Conservation (phyloP, 2,329 filamentous ascomycete species). For the Thielaviopsis ethacetica region DNA sequence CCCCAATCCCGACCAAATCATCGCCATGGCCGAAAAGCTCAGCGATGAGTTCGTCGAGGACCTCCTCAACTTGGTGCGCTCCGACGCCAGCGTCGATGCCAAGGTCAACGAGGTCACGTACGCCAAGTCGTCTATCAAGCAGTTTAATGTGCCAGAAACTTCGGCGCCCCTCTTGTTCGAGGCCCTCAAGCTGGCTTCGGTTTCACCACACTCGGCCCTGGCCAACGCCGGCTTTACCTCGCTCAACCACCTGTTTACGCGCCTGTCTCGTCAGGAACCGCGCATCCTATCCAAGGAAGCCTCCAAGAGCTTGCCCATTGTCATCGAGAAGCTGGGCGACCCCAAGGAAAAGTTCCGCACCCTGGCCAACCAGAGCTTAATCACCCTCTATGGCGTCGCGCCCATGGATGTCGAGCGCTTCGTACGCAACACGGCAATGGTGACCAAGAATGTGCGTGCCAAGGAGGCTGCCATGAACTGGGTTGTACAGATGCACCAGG, state of each 20-base stretch:
- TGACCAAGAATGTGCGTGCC: constrained; percentile 63
- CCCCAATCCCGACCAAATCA: neutral
- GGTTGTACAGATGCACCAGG: constrained; percentile 72
- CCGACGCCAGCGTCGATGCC: constrained; percentile 40
- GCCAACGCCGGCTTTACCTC: constrained; percentile 75
- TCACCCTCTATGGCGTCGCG: constrained; percentile 57
- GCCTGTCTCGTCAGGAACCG: constrained; percentile 70
- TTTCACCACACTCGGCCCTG: constrained; percentile 60
- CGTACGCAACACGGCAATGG: constrained; percentile 62
- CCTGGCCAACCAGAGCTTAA: constrained; percentile 58
- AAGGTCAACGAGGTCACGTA: constrained; percentile 56
- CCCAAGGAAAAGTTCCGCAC: constrained; percentile 69
- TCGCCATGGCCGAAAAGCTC: constrained; percentile 37
- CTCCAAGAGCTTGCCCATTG: constrained; percentile 51
- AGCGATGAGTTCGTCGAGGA: constrained; percentile 41
- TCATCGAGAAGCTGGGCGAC: constrained; percentile 77
- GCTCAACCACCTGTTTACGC: constrained; percentile 72
- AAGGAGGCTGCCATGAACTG: constrained; percentile 77
- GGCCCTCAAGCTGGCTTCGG: constrained; percentile 57
- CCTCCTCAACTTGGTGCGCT: constrained; percentile 33
- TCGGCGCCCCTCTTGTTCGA: constrained; percentile 64
- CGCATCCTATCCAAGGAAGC: constrained; percentile 56
- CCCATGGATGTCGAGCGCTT: constrained; percentile 62
- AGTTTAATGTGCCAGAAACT: constrained; percentile 69
- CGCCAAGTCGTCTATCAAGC: constrained; percentile 81